Conservation (phyloP, 352 stramenopile genomes). For the Phytopythium kandeliae region DNA sequence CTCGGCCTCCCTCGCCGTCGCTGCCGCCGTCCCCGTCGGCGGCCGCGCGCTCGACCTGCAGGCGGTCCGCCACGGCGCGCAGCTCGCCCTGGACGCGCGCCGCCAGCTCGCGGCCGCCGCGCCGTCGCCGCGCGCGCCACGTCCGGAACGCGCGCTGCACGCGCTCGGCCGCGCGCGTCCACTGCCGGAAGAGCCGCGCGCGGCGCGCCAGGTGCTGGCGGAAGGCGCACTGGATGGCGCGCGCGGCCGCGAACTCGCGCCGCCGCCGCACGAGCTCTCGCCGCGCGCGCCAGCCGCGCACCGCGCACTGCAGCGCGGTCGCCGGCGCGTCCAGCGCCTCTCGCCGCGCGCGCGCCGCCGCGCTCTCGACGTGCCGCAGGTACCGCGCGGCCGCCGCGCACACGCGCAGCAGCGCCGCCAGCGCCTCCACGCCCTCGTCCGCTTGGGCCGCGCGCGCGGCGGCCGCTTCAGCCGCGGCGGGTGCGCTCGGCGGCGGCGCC, state of each 20-base stretch:
- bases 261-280: slow-evolving; percentile 18
- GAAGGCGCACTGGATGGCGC: slow-evolving; percentile 62
- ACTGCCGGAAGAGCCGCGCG: slow-evolving; percentile 35
- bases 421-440: slow-evolving; percentile 11
- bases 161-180: slow-evolving; percentile 35
- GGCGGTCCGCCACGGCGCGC: slow-evolving; percentile 25
- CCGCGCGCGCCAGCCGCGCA: slow-evolving; percentile 22
- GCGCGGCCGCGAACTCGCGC: slow-evolving; percentile 23
- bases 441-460: too few relatives aligned
- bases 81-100: slow-evolving; percentile 38
- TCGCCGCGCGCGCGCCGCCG: slow-evolving; percentile 16
- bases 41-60: background rate
- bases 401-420: slow-evolving; percentile 16
- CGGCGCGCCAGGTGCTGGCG: slow-evolving; percentile 61
- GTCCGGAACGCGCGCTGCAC: slow-evolving; percentile 61
- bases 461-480: too few relatives aligned
- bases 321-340: slow-evolving; percentile 13
- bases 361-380: slow-evolving; percentile 41
- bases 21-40: background rate
- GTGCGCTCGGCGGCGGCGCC: too few relatives aligned
- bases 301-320: slow-evolving; percentile 42
- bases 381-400: slow-evolving; percentile 42
- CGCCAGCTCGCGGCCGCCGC: background rate
- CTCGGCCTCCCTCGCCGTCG: too few relatives aligned
- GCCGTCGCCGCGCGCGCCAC: background rate